Conservation (phyloP, 1,284 basidiomycete genomes). For the Irpex sp. region DNA sequence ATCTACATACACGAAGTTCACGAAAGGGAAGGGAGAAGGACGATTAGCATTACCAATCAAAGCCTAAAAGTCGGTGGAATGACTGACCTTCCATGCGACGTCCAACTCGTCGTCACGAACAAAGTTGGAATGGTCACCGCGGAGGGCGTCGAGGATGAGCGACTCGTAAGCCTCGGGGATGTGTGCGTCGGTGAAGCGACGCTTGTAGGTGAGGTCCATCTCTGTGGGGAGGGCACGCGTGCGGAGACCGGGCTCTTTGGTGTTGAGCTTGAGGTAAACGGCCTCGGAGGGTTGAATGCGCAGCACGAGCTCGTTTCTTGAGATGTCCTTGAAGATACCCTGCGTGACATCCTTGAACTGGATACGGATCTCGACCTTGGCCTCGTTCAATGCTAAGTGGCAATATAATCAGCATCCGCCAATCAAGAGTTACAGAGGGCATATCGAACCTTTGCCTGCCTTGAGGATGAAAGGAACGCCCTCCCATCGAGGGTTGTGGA, state of each 20-base stretch:
- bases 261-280: slow-evolving; percentile 92
- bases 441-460: slow-evolving; percentile 80
- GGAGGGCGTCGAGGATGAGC: slow-evolving; percentile 85
- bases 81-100: slow-evolving; percentile 85
- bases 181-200: slow-evolving; percentile 80
- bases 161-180: slow-evolving; percentile 95
- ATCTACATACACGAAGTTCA: slow-evolving; percentile 45
- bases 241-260: slow-evolving; percentile 86
- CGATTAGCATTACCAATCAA: neutral
- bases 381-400: slow-evolving; percentile 81
- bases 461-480: slow-evolving; percentile 96
- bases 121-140: slow-evolving; percentile 88
- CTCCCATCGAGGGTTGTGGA: slow-evolving; percentile 95
- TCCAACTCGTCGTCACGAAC: slow-evolving; percentile 94
- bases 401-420: neutral
- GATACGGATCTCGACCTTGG: slow-evolving; percentile 94
- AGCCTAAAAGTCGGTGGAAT: neutral
- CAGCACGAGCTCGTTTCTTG: slow-evolving; percentile 92
- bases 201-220: slow-evolving; percentile 96
- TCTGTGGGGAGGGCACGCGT: slow-evolving; percentile 90
- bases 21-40: neutral
- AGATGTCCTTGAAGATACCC: slow-evolving; percentile 93
- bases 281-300: slow-evolving; percentile 94
- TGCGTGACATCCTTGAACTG: slow-evolving; percentile 95
- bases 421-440: neutral